These are phyloP conservation scores for Kockovaella imperatae DNA, from an alignment of 768 basidiomycete species.

Conservation along the genomic window DNA sequence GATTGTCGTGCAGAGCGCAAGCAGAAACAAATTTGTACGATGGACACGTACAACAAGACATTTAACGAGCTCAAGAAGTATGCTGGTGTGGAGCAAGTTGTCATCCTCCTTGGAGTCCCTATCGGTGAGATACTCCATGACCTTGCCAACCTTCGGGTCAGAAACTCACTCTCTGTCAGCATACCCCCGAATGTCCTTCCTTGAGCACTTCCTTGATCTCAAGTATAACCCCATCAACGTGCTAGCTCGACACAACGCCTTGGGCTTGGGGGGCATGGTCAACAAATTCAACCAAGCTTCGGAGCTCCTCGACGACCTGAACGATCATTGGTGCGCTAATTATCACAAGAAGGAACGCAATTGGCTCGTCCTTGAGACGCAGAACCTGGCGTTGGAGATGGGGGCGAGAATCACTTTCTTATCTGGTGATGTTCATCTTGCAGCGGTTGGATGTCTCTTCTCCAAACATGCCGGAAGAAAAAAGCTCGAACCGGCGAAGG, in stretches of 20 bases:
- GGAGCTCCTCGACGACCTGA: constrained; percentile 86
- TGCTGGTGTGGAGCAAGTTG: constrained; percentile 63
- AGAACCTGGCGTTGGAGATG: constrained; percentile 59
- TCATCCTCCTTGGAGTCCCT: constrained; percentile 65
- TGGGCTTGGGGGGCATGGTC: constrained; percentile 63
- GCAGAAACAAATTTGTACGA: constrained; percentile 71
- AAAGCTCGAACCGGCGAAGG: constrained; percentile 53
- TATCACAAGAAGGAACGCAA: constrained; percentile 74
- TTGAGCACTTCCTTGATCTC: constrained; percentile 63
- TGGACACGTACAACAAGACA: constrained; percentile 61
- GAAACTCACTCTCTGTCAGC: constrained; percentile 46
- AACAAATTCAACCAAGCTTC: constrained; percentile 50
- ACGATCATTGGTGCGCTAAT: constrained; percentile 87
- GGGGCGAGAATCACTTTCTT: constrained; percentile 72
- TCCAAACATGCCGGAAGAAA: constrained; percentile 19
- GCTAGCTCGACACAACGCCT: constrained; percentile 59
- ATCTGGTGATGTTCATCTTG: constrained; percentile 89
- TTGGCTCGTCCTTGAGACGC: constrained; percentile 71
- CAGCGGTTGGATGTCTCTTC: constrained; percentile 57
- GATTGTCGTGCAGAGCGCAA: constrained; percentile 70
- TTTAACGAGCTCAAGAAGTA: constrained; percentile 59
- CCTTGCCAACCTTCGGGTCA: neutral
- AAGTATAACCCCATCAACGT: constrained; percentile 78
- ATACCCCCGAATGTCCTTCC: constrained; percentile 72
- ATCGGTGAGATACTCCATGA: constrained; percentile 40